phyloP scores from a whole-genome alignment of 2,329 filamentous ascomycete genomes.

The Akanthomyces muscarius region DNA sequence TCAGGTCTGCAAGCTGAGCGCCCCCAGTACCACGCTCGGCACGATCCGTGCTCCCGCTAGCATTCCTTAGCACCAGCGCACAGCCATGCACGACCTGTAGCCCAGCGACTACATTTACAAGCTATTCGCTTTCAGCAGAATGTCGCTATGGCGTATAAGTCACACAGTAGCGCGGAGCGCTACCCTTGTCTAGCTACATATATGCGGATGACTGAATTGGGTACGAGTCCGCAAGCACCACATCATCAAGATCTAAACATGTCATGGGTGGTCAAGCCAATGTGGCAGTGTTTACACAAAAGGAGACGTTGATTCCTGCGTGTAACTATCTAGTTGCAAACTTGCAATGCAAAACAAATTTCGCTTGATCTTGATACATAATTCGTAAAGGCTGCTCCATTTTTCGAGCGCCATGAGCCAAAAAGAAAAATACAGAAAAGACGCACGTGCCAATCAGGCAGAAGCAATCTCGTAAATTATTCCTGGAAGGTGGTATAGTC shows the following conservation, averaged over 20 bases:
- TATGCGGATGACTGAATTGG: too few relatives aligned
- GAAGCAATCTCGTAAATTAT: slow-evolving; percentile 11
- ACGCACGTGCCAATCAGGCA: slow-evolving; percentile 6
- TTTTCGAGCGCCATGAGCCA: not conserved
- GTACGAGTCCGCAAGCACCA: too few relatives aligned
- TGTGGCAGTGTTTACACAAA: not conserved
- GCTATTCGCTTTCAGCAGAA: too few relatives aligned
- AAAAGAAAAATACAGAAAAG: slow-evolving; percentile 12
- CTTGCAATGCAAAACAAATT: not conserved
- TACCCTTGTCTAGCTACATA: too few relatives aligned
- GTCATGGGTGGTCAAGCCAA: not conserved
- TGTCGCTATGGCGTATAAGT: too few relatives aligned
- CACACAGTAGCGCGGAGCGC: too few relatives aligned
- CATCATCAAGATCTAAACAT: not conserved
- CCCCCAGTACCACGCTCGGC: too few relatives aligned
- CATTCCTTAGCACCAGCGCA: too few relatives aligned
- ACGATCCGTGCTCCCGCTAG: too few relatives aligned
- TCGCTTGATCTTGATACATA: slow-evolving; percentile 12
- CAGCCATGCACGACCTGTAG: too few relatives aligned
- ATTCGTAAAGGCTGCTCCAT: slow-evolving; percentile 8
- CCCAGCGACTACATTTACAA: too few relatives aligned
- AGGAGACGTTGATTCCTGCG: not conserved
- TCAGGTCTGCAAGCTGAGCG: too few relatives aligned
- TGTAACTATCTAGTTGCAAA: slow-evolving; percentile 13
- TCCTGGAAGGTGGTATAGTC: slow-evolving; percentile 24